A percentile compares a stretch with the other conserved stretches of the same genome.
Evolutionary conservation across 1,139 yeast genomes (phyloP).

Genomic region (Yamadazyma oceani): DNA sequence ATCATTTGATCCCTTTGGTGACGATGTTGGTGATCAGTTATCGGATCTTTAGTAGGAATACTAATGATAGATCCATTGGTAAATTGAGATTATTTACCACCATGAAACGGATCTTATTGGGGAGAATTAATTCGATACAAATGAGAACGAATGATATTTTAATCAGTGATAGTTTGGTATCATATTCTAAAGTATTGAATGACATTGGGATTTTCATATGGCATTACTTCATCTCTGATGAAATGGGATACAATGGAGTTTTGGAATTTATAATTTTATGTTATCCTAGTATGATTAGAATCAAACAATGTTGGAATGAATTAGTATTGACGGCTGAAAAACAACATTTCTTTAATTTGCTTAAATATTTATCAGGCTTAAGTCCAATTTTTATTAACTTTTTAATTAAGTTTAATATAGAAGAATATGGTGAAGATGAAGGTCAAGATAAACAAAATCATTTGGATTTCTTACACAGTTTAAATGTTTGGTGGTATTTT

Average conservation of each 20-base stretch:
- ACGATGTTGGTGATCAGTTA: constrained; percentile 19
- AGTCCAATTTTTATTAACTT: constrained; percentile 58
- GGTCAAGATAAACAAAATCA: constrained; percentile 12
- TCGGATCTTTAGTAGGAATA: constrained; percentile 18
- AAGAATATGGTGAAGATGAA: constrained; percentile 15
- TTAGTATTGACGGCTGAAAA: constrained; percentile 49
- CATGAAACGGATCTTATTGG: constrained; percentile 51
- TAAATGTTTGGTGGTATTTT: constrained; percentile 49
- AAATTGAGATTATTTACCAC: constrained; percentile 49
- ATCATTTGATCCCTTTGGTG: constrained; percentile 21
- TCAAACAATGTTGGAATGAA: constrained; percentile 80
- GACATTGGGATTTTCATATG: constrained; percentile 56
- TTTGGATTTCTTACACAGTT: constrained; percentile 12
- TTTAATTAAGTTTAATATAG: constrained; percentile 28
- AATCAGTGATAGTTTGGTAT: constrained; percentile 77
- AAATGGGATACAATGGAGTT: constrained; percentile 25
- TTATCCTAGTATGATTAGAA: constrained; percentile 69
- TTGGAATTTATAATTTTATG: constrained; percentile 53
- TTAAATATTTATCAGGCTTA: constrained; percentile 70
- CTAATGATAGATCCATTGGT: constrained; percentile 26
- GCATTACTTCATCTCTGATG: constrained; percentile 31
- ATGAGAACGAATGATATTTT: constrained; percentile 77
- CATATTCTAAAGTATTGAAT: constrained; percentile 72
- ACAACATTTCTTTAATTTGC: constrained; percentile 64
- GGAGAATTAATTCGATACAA: constrained; percentile 53